phyloP scores from a whole-genome alignment of 805 yeast species.

The Ogataea nakhonphanomensis region DNA sequence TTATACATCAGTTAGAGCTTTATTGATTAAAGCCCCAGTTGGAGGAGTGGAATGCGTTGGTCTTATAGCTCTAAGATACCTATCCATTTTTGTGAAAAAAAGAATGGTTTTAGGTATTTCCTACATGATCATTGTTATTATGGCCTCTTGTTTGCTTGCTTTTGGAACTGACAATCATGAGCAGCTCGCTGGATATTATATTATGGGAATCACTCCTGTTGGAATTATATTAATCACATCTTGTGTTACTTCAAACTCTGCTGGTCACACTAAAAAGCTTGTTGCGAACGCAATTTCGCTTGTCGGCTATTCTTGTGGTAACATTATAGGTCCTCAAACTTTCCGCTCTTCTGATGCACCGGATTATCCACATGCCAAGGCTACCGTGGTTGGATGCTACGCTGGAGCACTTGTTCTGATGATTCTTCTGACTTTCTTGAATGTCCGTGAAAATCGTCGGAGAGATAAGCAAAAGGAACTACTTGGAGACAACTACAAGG shows the following conservation, averaged over 20 bases:
- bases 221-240: constrained; percentile 28
- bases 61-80: constrained; percentile 30
- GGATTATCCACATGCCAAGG: constrained; percentile 47
- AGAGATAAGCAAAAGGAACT: constrained; percentile 25
- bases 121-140: constrained; percentile 20
- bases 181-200: constrained; percentile 31
- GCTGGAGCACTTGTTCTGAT: constrained; percentile 35
- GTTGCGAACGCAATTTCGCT: constrained; percentile 32
- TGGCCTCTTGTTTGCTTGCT: constrained; percentile 23
- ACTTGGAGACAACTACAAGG: constrained; percentile 9
- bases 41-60: constrained; percentile 34
- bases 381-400: constrained; percentile 11
- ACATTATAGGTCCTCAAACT: constrained; percentile 51
- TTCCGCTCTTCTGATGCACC: constrained; percentile 47
- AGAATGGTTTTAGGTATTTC: constrained; percentile 23
- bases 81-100: constrained; percentile 23
- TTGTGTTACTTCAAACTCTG: constrained; percentile 33
- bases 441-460: constrained; percentile 22
- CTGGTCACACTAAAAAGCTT: constrained; percentile 54
- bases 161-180: constrained; percentile 5
- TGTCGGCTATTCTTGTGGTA: constrained; percentile 43
- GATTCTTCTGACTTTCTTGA: constrained; percentile 33
- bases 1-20: constrained; percentile 25
- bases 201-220: constrained; percentile 24
- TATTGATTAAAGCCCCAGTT: constrained; percentile 21